These are phyloP conservation scores for Thymus mandschuricus DNA, from an alignment of 257 asterid genomes.

Conservation along the genomic window DNA sequence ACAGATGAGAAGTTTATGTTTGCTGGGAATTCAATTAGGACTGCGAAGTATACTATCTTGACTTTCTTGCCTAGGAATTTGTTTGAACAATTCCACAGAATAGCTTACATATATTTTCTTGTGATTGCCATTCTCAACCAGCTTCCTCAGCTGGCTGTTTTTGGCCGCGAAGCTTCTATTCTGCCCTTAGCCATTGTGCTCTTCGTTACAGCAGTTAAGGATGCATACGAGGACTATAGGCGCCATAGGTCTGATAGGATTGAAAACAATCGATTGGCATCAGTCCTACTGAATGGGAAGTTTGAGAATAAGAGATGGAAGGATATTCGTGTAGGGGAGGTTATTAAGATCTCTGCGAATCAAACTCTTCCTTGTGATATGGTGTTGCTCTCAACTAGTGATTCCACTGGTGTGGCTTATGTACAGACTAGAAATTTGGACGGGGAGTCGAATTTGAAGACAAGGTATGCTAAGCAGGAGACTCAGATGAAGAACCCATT, in stretches of 20 bases:
- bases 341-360: slow-evolving; percentile 64
- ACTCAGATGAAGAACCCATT: slow-evolving; percentile 61
- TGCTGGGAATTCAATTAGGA: slow-evolving; percentile 75
- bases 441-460: slow-evolving; percentile 95
- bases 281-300: slow-evolving; percentile 54
- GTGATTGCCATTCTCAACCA: slow-evolving; percentile 94
- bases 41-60: slow-evolving; percentile 70
- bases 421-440: slow-evolving; percentile 93
- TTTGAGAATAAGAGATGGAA: slow-evolving; percentile 84
- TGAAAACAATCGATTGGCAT: slow-evolving; percentile 79
- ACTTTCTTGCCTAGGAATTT: slow-evolving; percentile 91
- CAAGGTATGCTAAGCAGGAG: slow-evolving; percentile 97
- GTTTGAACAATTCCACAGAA: slow-evolving; percentile 96
- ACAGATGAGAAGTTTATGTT: slow-evolving; percentile 69
- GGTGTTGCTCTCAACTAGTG: slow-evolving; percentile 93
- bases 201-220: slow-evolving; percentile 91
- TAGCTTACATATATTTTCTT: slow-evolving; percentile 90
- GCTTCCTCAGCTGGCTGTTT: slow-evolving; percentile 97
- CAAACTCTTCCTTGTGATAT: slow-evolving; percentile 94
- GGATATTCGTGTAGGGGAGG: slow-evolving; percentile 75
- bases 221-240: slow-evolving; percentile 88
- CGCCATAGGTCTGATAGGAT: slow-evolving; percentile 87
- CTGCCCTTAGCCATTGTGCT: slow-evolving; percentile 85
- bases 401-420: slow-evolving; percentile 86
- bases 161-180: slow-evolving; percentile 90